Percentiles rank a stretch among this genome's conserved stretches.
These are phyloP conservation scores for Boletus barrowsii DNA, from an alignment of 768 basidiomycete species.

Conservation along the genomic window DNA sequence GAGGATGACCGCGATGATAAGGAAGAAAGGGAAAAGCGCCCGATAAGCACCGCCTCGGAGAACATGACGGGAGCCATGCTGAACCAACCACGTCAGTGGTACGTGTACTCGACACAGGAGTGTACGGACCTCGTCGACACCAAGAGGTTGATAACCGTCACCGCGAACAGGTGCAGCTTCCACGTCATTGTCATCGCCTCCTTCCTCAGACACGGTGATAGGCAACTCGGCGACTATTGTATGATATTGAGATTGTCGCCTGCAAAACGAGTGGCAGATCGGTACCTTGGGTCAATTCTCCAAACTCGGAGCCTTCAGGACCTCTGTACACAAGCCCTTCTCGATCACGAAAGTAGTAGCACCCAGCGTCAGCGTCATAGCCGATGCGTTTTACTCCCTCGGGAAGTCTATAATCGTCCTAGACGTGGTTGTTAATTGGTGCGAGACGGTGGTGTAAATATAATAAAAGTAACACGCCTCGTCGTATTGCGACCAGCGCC, in stretches of 20 bases:
- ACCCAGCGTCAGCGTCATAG: slow-evolving; percentile 68
- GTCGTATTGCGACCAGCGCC: slow-evolving; percentile 39
- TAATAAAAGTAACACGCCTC: slow-evolving; percentile 17
- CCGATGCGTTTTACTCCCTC: slow-evolving; percentile 62
- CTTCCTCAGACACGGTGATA: slow-evolving; percentile 22
- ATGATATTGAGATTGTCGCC: not conserved
- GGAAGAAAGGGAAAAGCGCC: slow-evolving; percentile 69
- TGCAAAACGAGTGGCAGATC: not conserved
- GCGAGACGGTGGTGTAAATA: not conserved
- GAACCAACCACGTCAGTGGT: slow-evolving; percentile 22
- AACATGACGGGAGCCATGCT: slow-evolving; percentile 30
- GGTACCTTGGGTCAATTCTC: slow-evolving; percentile 45
- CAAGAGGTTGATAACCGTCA: slow-evolving; percentile 58
- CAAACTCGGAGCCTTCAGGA: slow-evolving; percentile 59
- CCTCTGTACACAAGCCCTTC: slow-evolving; percentile 56
- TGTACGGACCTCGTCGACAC: slow-evolving; percentile 45
- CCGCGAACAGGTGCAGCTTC: slow-evolving; percentile 53
- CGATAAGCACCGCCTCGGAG: slow-evolving; percentile 49
- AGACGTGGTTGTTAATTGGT: slow-evolving; percentile 1
- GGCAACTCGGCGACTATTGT: slow-evolving; percentile 32
- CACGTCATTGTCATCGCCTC: slow-evolving; percentile 40
- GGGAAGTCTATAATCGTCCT: slow-evolving; percentile 55
- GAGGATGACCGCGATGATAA: slow-evolving; percentile 60
- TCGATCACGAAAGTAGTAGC: slow-evolving; percentile 60
- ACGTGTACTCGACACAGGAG: not conserved